These are phyloP conservation scores for Penicillium sp. DNA, from an alignment of 2,329 filamentous ascomycete species.

Conservation along the genomic window DNA sequence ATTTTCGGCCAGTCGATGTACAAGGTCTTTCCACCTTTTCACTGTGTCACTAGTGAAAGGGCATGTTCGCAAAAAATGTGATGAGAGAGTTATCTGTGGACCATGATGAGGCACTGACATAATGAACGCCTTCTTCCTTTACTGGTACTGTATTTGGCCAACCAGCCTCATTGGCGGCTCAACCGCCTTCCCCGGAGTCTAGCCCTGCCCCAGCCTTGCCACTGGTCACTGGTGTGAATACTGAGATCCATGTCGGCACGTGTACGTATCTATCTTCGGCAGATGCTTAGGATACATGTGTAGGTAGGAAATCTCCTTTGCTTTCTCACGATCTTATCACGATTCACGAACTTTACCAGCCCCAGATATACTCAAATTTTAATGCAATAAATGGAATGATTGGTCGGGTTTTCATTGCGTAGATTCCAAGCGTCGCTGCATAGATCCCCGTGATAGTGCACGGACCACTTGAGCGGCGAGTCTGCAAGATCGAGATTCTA, in stretches of 20 bases:
- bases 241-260: not conserved
- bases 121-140: slow-evolving; percentile 15
- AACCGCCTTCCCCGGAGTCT: slow-evolving; percentile 1
- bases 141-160: not conserved
- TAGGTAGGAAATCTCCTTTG: not conserved
- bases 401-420: not conserved
- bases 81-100: not conserved
- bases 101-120: slow-evolving; percentile 31
- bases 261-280: not conserved
- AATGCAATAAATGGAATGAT: too few species aligned
- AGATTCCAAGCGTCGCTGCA: not conserved
- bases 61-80: not conserved
- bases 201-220: slow-evolving; percentile 3
- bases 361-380: too few species aligned
- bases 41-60: not conserved
- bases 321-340: not conserved
- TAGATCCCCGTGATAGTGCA: slow-evolving; percentile 13
- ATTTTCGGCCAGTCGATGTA: slow-evolving; percentile 1
- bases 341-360: not conserved
- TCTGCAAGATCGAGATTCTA: slow-evolving; percentile 11
- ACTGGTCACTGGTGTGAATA: not conserved
- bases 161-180: slow-evolving; percentile 1
- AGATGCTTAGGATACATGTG: not conserved
- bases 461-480: slow-evolving; percentile 16
- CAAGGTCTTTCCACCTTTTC: not conserved